Evolutionary conservation across 257 asterid genomes (phyloP).

Genomic region (Nicotiana otophora): DNA sequence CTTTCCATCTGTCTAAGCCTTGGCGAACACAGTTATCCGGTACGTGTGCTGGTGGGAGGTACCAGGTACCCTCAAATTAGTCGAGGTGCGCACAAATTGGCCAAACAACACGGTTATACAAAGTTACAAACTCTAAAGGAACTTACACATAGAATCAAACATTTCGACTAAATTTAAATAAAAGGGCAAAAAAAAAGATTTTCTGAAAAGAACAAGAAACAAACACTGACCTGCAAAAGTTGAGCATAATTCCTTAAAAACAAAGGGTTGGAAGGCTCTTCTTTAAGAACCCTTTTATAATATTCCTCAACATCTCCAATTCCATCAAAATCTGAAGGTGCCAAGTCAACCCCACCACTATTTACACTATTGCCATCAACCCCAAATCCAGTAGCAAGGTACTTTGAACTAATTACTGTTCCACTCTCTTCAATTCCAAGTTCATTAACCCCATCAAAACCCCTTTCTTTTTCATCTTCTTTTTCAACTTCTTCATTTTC

Average conservation of each 20-base stretch:
- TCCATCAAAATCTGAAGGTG: conserved; percentile 13
- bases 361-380: background rate
- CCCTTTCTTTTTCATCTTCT: conserved; percentile 16
- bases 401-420: background rate
- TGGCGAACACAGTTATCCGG: too few relatives aligned
- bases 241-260: conserved; percentile 59
- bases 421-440: conserved; percentile 20
- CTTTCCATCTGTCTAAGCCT: too few relatives aligned
- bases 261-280: conserved; percentile 51
- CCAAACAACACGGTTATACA: too few relatives aligned
- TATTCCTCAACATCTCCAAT: conserved; percentile 31
- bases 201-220: background rate
- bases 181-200: background rate
- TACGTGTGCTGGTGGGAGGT: too few relatives aligned
- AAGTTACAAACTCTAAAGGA: background rate
- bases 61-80: too few relatives aligned
- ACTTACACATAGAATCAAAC: background rate
- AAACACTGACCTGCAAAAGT: conserved; percentile 52
- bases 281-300: conserved; percentile 28
- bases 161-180: background rate
- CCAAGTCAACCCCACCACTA: conserved; percentile 8
- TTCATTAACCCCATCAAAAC: conserved; percentile 22
- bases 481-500: conserved; percentile 16
- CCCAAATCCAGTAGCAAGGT: conserved; percentile 13
- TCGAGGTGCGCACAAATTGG: too few relatives aligned